Evolutionary conservation across 2,329 filamentous ascomycete species (phyloP), one percentile per base, ranked within the genome.

Genomic region (Claviceps cyperi): DNA sequence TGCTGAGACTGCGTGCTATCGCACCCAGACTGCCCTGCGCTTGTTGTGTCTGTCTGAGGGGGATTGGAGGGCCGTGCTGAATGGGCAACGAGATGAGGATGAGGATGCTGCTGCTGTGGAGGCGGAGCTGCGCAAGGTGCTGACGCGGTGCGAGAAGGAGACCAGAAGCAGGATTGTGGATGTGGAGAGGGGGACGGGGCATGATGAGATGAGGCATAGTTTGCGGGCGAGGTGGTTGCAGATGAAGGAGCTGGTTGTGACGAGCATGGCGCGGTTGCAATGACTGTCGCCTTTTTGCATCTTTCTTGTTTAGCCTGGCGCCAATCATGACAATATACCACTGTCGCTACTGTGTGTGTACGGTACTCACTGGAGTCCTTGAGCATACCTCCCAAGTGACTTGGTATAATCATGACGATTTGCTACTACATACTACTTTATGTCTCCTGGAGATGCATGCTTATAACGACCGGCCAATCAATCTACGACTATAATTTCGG

Each of bases 11-110:
- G 69, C 73, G 13, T 81, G 77, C 58, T 73, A 79, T 58, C 64
- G 76, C 15, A 78, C 77, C 1, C 71, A 79, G 57, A 73, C 77
- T 11, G 77, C 74, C 5, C 55, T 78, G 45, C 59, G 76, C 45
- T 50, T 60, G 46, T 53, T 69, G 56, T 59, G 66, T 53, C 48
- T 70, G 51, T 51, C 64, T 1, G 47, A 62, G 1, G 56, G 61
- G 8, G 63, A 66, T 58, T 78, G 75, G 73, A 60, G 53, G 35
- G 59, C 62, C 48, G 59, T 66, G 37, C 72, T 78, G 41, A 69
- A 76, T 1, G 66, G 68, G 38, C 68, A 67, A 2, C 57, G 63
- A 5, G 72, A 73, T 48, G 74, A 73, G 47, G 73, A 70, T 4
- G 66, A 68, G 13, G 69, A 73, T 50, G 66, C 72, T 54, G 55